A percentile compares a stretch with the other conserved stretches of the same genome.
These are phyloP conservation scores for Yamadazyma dendronema DNA, from an alignment of 1,139 yeast genomes.

Conservation along the genomic window DNA sequence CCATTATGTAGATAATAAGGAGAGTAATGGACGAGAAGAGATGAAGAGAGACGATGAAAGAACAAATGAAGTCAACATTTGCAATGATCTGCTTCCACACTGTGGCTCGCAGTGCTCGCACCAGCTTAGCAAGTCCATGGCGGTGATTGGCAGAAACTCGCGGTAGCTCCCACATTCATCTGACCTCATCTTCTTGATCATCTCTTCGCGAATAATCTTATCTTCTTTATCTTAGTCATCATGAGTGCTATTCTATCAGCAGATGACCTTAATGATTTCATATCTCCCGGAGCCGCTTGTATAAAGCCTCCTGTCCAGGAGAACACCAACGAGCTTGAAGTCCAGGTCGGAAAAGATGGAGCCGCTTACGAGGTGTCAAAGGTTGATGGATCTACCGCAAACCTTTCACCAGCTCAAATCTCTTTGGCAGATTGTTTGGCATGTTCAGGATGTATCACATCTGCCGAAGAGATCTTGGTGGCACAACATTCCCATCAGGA, in stretches of 20 bases:
- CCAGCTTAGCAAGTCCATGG: no score
- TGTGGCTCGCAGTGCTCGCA: no score
- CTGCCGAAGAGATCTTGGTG: conserved; percentile 90
- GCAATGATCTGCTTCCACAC: no score
- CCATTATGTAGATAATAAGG: no score
- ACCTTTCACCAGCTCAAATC: conserved; percentile 79
- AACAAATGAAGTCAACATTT: no score
- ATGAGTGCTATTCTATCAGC: conserved; percentile 90
- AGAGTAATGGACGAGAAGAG: no score
- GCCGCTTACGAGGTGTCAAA: conserved; percentile 66
- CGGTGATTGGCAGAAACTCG: no score
- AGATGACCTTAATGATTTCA: conserved; percentile 90
- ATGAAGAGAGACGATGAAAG: no score
- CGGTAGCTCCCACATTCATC: no score
- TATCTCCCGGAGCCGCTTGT: conserved; percentile 92
- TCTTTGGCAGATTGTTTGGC: conserved; percentile 92
- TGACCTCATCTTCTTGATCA: no score
- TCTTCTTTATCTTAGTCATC: not conserved
- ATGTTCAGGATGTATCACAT: conserved; percentile 95
- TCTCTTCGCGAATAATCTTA: not conserved
- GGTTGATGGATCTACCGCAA: conserved; percentile 51
- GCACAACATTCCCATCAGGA: conserved; percentile 89
- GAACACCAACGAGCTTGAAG: conserved; percentile 45
- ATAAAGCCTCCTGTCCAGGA: conserved; percentile 53
- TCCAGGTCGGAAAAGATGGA: conserved; percentile 66